Evolutionary conservation across 2,329 filamentous ascomycete species (phyloP).

Genomic region (Claviceps capensis): DNA sequence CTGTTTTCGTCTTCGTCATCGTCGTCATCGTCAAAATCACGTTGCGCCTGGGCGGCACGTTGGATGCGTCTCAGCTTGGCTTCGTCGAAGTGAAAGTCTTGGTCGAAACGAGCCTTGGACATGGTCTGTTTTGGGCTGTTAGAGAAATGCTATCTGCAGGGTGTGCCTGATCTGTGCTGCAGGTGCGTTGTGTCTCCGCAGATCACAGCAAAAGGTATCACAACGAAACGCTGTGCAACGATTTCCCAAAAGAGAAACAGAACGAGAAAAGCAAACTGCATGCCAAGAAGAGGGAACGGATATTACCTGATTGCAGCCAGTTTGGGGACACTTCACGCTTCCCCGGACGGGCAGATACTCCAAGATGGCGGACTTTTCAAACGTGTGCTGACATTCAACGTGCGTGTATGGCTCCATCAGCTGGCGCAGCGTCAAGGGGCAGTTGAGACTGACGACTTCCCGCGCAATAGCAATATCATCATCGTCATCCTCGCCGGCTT

Average conservation of each 20-base stretch:
- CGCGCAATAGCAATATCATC: slow-evolving; percentile 56
- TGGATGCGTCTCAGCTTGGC: slow-evolving; percentile 44
- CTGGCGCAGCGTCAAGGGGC: slow-evolving; percentile 51
- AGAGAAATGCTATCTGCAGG: neutral
- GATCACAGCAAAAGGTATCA: too few relatives aligned
- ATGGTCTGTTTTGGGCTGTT: slow-evolving; percentile 27
- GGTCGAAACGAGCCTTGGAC: slow-evolving; percentile 19
- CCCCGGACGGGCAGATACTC: slow-evolving; percentile 33
- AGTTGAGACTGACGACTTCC: slow-evolving; percentile 51
- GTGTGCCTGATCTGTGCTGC: neutral
- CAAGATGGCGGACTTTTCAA: slow-evolving; percentile 51
- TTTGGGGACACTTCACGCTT: slow-evolving; percentile 45
- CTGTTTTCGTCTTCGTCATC: neutral
- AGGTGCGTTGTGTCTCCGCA: neutral
- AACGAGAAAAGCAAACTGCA: too few relatives aligned
- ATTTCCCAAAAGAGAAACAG: neutral
- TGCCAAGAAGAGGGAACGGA: neutral
- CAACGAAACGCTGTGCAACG: neutral
- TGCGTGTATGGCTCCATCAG: slow-evolving; percentile 56
- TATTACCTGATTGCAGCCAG: slow-evolving; percentile 46
- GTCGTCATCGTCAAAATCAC: slow-evolving; percentile 19
- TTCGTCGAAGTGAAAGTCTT: slow-evolving; percentile 43
- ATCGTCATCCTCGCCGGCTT: slow-evolving; percentile 39
- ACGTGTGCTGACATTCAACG: slow-evolving; percentile 55
- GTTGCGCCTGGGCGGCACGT: slow-evolving; percentile 32